Percentiles rank a stretch among this genome's conserved stretches.
These are phyloP conservation scores for Boletus tomentosulus DNA, from an alignment of 768 basidiomycete species.

Conservation along the genomic window DNA sequence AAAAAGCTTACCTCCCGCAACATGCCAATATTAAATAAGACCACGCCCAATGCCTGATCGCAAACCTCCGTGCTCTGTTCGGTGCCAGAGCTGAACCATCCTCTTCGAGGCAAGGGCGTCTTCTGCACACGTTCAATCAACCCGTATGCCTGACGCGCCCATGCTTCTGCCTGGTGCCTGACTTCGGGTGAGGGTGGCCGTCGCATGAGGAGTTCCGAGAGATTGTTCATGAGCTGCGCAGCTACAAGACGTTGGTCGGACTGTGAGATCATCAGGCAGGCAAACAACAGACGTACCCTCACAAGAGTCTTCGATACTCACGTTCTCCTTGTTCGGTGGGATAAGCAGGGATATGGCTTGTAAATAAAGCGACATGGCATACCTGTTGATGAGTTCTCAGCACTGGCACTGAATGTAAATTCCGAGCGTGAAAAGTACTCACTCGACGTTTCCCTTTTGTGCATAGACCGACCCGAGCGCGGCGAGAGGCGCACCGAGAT, in stretches of 20 bases:
- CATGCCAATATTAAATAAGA: slow-evolving; percentile 59
- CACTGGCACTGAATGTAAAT: neutral
- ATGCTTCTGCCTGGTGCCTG: slow-evolving; percentile 50
- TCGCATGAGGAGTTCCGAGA: slow-evolving; percentile 41
- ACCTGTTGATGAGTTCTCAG: slow-evolving; percentile 34
- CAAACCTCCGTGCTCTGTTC: slow-evolving; percentile 38
- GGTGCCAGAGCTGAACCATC: slow-evolving; percentile 20
- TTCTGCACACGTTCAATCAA: slow-evolving; percentile 28
- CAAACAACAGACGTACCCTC: slow-evolving; percentile 40
- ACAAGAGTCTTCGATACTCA: slow-evolving; percentile 49
- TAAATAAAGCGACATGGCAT: slow-evolving; percentile 61
- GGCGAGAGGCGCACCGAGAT: slow-evolving; percentile 66
- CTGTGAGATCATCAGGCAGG: neutral
- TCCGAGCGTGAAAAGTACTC: slow-evolving; percentile 3
- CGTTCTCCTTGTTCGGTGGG: slow-evolving; percentile 33
- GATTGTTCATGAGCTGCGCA: slow-evolving; percentile 47
- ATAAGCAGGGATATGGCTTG: slow-evolving; percentile 61
- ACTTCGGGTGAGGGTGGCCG: slow-evolving; percentile 34
- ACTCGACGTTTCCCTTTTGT: slow-evolving; percentile 47
- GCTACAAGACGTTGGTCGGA: slow-evolving; percentile 22
- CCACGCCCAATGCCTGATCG: slow-evolving; percentile 51
- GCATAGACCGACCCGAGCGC: slow-evolving; percentile 62
- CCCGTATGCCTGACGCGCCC: slow-evolving; percentile 51
- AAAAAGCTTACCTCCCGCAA: slow-evolving; percentile 39
- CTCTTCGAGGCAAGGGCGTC: slow-evolving; percentile 11